Conservation (phyloP, 108 stramenopile species). For the Skeletonema potamos region DNA sequence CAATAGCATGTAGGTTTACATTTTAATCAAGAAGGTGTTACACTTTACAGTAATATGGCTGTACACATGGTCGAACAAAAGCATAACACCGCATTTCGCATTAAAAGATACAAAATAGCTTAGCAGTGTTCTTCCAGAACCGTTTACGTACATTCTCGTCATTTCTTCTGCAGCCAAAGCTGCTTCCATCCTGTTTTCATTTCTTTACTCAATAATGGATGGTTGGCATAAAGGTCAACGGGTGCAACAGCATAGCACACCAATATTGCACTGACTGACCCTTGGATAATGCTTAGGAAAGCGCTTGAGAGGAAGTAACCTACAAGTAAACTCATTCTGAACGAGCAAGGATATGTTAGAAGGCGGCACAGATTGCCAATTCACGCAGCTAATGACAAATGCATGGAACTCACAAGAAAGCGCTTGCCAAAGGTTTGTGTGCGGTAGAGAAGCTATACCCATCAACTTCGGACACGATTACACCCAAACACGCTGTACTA, state of each 20-base stretch:
- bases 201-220: slow-evolving; percentile 58
- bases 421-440: slow-evolving; percentile 60
- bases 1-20: background rate
- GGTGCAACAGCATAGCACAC: slow-evolving; percentile 84
- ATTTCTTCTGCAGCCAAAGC: slow-evolving; percentile 36
- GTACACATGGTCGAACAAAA: background rate
- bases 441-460: slow-evolving; percentile 63
- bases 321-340: slow-evolving; percentile 61
- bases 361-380: background rate
- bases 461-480: slow-evolving; percentile 76
- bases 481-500: slow-evolving; percentile 50
- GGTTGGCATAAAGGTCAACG: slow-evolving; percentile 60
- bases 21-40: background rate
- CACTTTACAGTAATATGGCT: background rate
- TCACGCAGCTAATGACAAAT: background rate
- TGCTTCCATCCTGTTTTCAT: slow-evolving; percentile 56
- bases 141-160: background rate
- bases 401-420: slow-evolving; percentile 53
- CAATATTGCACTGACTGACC: slow-evolving; percentile 81
- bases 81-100: background rate
- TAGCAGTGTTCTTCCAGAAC: background rate
- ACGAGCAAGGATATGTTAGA: slow-evolving; percentile 4
- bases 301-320: slow-evolving; percentile 57
- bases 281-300: slow-evolving; percentile 68
- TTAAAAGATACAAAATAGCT: background rate